Evolutionary conservation across 306 rosid genomes (phyloP).

Genomic region (Arachis hypogaea): DNA sequence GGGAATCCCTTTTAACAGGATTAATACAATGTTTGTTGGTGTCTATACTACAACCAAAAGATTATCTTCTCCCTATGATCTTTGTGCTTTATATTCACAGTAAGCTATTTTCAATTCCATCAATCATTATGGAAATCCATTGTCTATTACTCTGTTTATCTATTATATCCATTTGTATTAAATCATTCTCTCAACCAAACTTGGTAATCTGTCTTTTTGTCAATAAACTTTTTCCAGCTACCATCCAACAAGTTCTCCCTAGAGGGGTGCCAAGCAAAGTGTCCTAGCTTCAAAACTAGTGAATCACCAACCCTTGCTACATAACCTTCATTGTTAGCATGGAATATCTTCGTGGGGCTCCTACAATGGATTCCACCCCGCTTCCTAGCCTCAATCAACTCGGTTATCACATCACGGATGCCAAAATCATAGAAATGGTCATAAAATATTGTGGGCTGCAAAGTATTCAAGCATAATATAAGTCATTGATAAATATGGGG

Average conservation of each 20-base stretch:
- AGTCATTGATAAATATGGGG: neutral
- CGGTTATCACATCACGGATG: slow-evolving; percentile 58
- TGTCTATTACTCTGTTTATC: too few species aligned
- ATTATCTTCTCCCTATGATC: neutral
- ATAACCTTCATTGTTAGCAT: slow-evolving; percentile 79
- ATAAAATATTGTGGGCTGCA: slow-evolving; percentile 73
- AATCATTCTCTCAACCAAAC: slow-evolving; percentile 70
- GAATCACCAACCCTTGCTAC: slow-evolving; percentile 74
- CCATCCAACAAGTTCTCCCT: slow-evolving; percentile 78
- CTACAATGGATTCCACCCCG: slow-evolving; percentile 76
- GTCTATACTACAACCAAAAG: neutral
- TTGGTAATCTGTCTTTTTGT: slow-evolving; percentile 69
- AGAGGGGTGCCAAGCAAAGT: slow-evolving; percentile 77
- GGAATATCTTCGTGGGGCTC: slow-evolving; percentile 67
- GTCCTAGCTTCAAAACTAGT: slow-evolving; percentile 72
- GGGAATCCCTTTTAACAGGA: neutral
- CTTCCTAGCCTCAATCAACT: slow-evolving; percentile 66
- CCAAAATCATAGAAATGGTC: slow-evolving; percentile 83
- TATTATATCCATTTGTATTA: neutral
- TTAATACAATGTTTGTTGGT: neutral
- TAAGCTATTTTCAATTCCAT: too few species aligned
- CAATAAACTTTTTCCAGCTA: slow-evolving; percentile 79
- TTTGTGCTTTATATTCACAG: neutral
- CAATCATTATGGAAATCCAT: too few species aligned
- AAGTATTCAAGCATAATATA: neutral